Evolutionary conservation across 2,329 filamentous ascomycete genomes (phyloP).

Genomic region (Penicillium sp.): DNA sequence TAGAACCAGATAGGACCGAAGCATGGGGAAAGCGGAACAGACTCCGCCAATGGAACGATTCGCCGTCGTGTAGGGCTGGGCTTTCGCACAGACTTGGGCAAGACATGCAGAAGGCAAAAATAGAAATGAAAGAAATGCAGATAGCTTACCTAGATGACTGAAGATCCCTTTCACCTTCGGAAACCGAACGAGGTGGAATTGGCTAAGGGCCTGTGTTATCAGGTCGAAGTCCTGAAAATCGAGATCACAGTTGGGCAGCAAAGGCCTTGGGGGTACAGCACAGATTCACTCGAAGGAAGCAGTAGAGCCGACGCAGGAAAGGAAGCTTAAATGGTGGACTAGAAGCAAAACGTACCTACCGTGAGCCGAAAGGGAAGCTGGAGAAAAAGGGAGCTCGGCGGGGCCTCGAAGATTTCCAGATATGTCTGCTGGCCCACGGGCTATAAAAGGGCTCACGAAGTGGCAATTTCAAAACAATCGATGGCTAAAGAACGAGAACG

Average conservation of each 20-base stretch:
- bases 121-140: not conserved
- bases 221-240: not conserved
- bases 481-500: slow-evolving; percentile 7
- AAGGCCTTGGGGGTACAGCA: not conserved
- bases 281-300: not conserved
- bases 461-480: not conserved
- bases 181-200: not conserved
- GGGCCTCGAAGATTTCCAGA: not conserved
- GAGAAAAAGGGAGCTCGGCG: not conserved
- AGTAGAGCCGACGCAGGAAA: not conserved
- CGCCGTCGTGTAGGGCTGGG: slow-evolving; percentile 4
- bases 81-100: slow-evolving; percentile 1
- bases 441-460: not conserved
- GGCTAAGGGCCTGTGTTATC: not conserved
- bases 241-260: not conserved
- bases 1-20: not conserved
- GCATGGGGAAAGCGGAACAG: not conserved
- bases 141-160: not conserved
- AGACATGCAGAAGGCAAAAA: not conserved
- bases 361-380: not conserved
- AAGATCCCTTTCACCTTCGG: not conserved
- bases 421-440: not conserved
- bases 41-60: slow-evolving; percentile 5
- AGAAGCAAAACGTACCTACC: not conserved
- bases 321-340: not conserved